Conservation (phyloP, 108 stramenopile species). For the Parmales sp. region DNA sequence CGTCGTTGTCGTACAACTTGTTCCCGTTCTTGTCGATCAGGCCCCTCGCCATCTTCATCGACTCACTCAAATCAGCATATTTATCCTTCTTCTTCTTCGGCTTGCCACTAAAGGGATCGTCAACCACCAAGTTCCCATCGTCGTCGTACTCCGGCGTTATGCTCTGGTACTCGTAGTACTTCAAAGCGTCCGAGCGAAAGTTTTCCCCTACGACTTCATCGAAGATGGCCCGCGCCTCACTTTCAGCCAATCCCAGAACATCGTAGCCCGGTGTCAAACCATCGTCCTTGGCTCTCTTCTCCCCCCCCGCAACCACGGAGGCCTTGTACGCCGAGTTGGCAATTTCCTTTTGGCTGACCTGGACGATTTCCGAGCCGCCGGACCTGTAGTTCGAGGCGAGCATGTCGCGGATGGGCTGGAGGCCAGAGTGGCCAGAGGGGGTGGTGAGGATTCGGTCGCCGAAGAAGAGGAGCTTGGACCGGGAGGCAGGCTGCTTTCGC, state of each 20-base stretch:
- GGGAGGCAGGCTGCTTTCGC: conserved; percentile 40
- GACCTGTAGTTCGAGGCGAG: conserved; percentile 44
- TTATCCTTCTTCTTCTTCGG: neutral
- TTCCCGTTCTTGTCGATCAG: neutral
- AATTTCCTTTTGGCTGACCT: conserved; percentile 61
- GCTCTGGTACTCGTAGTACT: neutral
- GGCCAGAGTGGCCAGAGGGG: conserved; percentile 23
- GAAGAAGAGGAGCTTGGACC: conserved; percentile 68
- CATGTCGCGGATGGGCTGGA: conserved; percentile 46
- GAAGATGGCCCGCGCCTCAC: conserved; percentile 52
- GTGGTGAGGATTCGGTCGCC: conserved; percentile 60
- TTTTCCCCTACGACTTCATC: conserved; percentile 50
- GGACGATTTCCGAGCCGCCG: conserved; percentile 37
- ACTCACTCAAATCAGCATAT: neutral
- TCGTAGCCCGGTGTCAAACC: conserved; percentile 63
- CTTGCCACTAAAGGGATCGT: neutral
- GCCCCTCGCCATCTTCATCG: conserved; percentile 4
- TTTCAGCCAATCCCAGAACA: conserved; percentile 63
- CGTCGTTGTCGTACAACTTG: neutral
- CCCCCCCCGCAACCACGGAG: conserved; percentile 43
- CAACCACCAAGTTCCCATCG: neutral
- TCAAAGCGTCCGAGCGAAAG: conserved; percentile 20
- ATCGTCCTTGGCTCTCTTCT: conserved; percentile 34
- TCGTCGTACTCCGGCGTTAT: neutral
- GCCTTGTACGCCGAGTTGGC: conserved; percentile 65